Base-by-base conservation (phyloP, 1,284 basidiomycete genomes). In the Taiwanofungus camphoratus region DNA sequence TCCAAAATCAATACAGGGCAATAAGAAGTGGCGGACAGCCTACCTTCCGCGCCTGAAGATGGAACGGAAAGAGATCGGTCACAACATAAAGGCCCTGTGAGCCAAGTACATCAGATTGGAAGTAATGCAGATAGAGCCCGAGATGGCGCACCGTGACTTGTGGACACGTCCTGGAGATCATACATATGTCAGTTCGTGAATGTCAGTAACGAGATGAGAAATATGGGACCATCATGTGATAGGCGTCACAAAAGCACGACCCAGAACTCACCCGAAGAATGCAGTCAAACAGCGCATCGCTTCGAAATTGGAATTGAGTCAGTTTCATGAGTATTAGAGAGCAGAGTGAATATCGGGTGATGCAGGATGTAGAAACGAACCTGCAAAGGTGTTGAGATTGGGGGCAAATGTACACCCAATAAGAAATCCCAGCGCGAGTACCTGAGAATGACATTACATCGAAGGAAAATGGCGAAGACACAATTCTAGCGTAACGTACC, bases 21-120 rank as follows among this genome's bases (percentile, higher is more conserved):
- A 32, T 29, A 26, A 18, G 19, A 33, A 18, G 18, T n/a, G 20
- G 2, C 16, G 13, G 4, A 11, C 12, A 18, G 41, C 52, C 18
- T 29, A 74, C 77, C 71, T 84, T 86, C 31, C 81, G 73, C 16
- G 84, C 82, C 57, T 87, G 84, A 20, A 82, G 63, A 52, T 87
- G 84, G 67, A 87, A 87, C 2, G 84, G 83, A 58, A 75, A 87
- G 45, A 87, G 65, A 52, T 87, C 84, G 5, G 78, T 77, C 45
- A 84, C 71, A 15, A 82, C 63, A 50, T 76, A 82, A 2, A 86
- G 64, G 36, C 82, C 82, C 81, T 81, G 39, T 32, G 15, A 5
- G 3, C 4, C n/a, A 40, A 32, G 19, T 19, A 22, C 5, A n/a
- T 42, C 35, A 15, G 42, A 26, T 29, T 7, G 16, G 24, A 12